phyloP scores from a whole-genome alignment of 2,329 filamentous ascomycete genomes.

The Exophiala bonariae region DNA sequence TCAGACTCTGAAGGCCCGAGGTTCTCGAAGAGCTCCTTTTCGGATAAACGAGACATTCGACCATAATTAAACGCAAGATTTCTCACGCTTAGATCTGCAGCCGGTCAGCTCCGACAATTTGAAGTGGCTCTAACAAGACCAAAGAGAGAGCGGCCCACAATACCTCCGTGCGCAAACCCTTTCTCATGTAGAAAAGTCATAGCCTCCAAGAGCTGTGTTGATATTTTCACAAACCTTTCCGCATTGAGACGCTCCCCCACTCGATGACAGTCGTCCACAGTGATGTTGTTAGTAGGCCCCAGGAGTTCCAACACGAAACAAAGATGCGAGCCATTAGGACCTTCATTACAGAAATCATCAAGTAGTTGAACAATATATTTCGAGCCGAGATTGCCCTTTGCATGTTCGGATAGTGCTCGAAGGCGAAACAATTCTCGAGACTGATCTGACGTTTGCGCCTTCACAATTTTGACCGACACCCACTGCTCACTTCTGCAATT shows the following conservation, averaged over 20 bases:
- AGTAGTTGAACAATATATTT: slow-evolving; percentile 12
- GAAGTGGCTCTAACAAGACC: too few relatives aligned
- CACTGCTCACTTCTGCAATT: slow-evolving; percentile 8
- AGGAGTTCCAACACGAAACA: slow-evolving; percentile 27
- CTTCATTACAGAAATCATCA: slow-evolving; percentile 11
- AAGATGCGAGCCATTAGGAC: slow-evolving; percentile 13
- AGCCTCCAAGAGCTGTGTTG: slow-evolving; percentile 31
- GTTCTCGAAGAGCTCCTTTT: slow-evolving; percentile 18
- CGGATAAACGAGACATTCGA: slow-evolving; percentile 12
- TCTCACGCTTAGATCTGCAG: slow-evolving; percentile 30
- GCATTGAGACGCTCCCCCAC: slow-evolving; percentile 26
- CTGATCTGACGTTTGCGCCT: slow-evolving; percentile 4
- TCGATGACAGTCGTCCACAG: slow-evolving; percentile 10
- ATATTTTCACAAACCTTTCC: slow-evolving; percentile 30
- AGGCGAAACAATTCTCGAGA: slow-evolving; percentile 8
- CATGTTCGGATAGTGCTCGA: neutral
- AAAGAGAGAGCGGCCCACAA: slow-evolving; percentile 2
- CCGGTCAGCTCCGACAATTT: too few relatives aligned
- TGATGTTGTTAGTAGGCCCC: slow-evolving; percentile 20
- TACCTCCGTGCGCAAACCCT: slow-evolving; percentile 35
- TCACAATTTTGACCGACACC: slow-evolving; percentile 12
- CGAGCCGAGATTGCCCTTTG: slow-evolving; percentile 5
- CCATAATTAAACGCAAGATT: slow-evolving; percentile 32
- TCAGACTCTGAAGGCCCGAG: slow-evolving; percentile 25
- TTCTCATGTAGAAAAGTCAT: slow-evolving; percentile 31